A percentile compares a stretch with the other conserved stretches of the same genome.
Evolutionary conservation across 2,329 filamentous ascomycete species (phyloP).

Genomic region (Verticillium albo-atrum): DNA sequence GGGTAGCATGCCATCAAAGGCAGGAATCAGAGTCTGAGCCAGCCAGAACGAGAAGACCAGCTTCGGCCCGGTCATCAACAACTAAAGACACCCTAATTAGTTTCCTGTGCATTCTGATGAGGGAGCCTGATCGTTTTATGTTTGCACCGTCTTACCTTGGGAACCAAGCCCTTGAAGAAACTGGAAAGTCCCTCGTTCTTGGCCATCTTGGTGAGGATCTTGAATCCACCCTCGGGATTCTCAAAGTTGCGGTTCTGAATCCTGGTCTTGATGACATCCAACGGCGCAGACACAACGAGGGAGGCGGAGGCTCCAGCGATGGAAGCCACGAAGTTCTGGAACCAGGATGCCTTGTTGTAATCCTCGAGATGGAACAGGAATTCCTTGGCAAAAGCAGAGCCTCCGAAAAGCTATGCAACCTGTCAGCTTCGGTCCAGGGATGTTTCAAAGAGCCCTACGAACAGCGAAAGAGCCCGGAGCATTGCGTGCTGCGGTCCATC

Average conservation of each 20-base stretch:
- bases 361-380: constrained; percentile 86
- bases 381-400: constrained; percentile 95
- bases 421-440: background rate
- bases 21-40: constrained; percentile 94
- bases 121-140: background rate
- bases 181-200: constrained; percentile 78
- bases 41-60: constrained; percentile 99
- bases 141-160: constrained; percentile 58
- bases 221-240: constrained; percentile 90
- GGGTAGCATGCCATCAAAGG: constrained; percentile 60
- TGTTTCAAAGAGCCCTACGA: constrained; percentile 32
- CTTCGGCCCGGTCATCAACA: constrained; percentile 98
- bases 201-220: constrained; percentile 88
- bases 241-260: constrained; percentile 99
- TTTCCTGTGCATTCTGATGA: background rate
- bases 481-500: constrained; percentile 96
- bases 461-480: constrained; percentile 95
- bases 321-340: constrained; percentile 95
- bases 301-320: constrained; percentile 93
- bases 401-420: constrained; percentile 77
- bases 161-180: constrained; percentile 97
- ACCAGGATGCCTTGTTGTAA: constrained; percentile 93
- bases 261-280: constrained; percentile 97
- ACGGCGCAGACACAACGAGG: constrained; percentile 90
- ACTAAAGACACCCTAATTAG: constrained; percentile 34